phyloP scores from a whole-genome alignment of 495 filamentous ascomycete species.

The Aspergillus wentii region DNA sequence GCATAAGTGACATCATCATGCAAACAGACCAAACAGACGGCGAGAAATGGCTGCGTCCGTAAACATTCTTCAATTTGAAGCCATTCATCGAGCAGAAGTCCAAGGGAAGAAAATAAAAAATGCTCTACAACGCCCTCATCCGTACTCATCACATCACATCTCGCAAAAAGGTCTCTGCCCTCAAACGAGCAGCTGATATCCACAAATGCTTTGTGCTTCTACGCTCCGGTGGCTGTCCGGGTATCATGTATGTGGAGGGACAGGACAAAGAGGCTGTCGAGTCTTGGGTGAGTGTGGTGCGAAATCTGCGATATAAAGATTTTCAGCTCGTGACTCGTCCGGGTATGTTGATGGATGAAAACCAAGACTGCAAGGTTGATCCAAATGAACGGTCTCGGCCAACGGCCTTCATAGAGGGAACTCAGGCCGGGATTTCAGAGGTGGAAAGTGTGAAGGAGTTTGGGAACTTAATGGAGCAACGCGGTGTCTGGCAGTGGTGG shows the following conservation, averaged over 20 bases:
- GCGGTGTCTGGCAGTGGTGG: slow-evolving; percentile 45
- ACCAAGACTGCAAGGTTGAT: background rate
- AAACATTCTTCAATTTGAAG: no score
- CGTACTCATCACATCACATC: slow-evolving; percentile 80
- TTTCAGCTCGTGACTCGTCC: slow-evolving; percentile 42
- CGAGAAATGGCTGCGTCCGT: no score
- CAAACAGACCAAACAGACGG: background rate
- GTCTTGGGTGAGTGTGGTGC: slow-evolving; percentile 54
- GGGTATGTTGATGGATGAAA: slow-evolving; percentile 18
- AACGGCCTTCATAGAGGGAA: background rate
- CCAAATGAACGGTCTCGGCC: background rate
- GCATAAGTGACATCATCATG: background rate
- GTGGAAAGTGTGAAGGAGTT: slow-evolving; percentile 45
- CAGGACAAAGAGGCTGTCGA: slow-evolving; percentile 41
- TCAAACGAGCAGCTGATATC: slow-evolving; percentile 57
- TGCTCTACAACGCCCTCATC: slow-evolving; percentile 57
- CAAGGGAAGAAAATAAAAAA: slow-evolving; percentile 5
- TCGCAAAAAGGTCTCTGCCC: slow-evolving; percentile 65
- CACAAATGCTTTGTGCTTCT: slow-evolving; percentile 57
- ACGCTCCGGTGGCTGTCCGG: slow-evolving; percentile 61
- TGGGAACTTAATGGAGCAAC: slow-evolving; percentile 33
- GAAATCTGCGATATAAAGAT: slow-evolving; percentile 45
- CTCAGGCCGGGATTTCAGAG: slow-evolving; percentile 22
- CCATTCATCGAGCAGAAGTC: background rate
- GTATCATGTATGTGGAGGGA: slow-evolving; percentile 75